Evolutionary conservation across 148 eudicot species (phyloP).

Genomic region (Polygonum aviculare): DNA sequence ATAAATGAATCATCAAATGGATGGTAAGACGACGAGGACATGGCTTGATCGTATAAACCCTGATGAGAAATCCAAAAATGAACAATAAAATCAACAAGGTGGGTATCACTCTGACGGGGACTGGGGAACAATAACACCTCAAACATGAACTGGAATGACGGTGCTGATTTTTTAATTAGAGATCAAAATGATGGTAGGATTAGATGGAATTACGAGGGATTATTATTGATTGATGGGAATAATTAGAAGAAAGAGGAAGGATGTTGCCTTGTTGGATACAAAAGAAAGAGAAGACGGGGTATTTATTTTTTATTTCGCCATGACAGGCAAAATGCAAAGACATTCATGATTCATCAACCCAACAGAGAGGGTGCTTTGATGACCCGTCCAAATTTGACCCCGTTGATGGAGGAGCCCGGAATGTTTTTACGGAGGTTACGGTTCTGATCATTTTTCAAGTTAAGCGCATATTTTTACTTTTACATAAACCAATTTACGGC

Average conservation of each 20-base stretch:
- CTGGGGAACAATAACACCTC: slow-evolving; percentile 4
- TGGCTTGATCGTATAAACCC: background rate
- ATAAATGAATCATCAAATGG: background rate
- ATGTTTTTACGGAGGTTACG: too few relatives aligned
- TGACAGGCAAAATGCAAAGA: background rate
- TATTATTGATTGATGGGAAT: background rate
- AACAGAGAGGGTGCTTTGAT: too few relatives aligned
- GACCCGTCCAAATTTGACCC: too few relatives aligned
- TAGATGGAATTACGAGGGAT: background rate
- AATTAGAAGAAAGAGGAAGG: background rate
- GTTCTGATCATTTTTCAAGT: too few relatives aligned
- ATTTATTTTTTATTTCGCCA: too few relatives aligned
- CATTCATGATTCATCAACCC: too few relatives aligned
- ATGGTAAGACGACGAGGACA: background rate
- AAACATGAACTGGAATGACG: slow-evolving; percentile 3
- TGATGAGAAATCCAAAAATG: background rate
- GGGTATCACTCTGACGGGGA: slow-evolving; percentile 4
- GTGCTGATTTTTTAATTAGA: background rate
- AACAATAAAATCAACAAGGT: background rate
- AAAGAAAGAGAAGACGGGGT: background rate
- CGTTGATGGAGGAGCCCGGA: too few relatives aligned
- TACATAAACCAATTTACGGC: too few relatives aligned
- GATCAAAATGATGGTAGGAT: background rate
- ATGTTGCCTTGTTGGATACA: background rate
- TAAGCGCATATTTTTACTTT: too few relatives aligned